Evolutionary conservation across 2,329 filamentous ascomycete genomes (phyloP), one percentile per base, ranked within the genome.

Genomic region (Fusarium armeniacum): DNA sequence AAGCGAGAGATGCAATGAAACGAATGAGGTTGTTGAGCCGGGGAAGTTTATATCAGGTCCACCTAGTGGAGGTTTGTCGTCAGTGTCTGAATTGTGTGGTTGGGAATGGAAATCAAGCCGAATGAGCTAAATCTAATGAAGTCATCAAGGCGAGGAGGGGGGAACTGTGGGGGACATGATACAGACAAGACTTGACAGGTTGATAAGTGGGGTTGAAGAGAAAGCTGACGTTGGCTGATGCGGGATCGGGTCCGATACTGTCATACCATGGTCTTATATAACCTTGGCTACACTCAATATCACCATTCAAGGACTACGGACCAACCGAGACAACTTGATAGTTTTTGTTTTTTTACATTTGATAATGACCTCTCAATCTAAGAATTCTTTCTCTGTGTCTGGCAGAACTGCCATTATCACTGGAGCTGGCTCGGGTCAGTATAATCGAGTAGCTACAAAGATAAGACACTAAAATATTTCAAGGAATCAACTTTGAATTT

Each of bases 401-500:
- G 67, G 67, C 45, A 73, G 72, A 12, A 64, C 69, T 2, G 71
- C 71, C 24, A 57, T 73, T 3, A 20, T 73, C 18, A 73, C 71
- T 5, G 71, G 71, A 12, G 71, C 70, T 7, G 70, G 71, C 0
- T 73, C 71, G 30, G 70, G 70, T 69, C 26, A 8, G 22, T 30
- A 1, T 5, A 4, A 3, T 1, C 2, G 6, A 6, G 10, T 3
- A 4, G 6, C 9, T 13, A 0, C 2, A 1, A 2, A 2, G 1
- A 13, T 2, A 10, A 12, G 1, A 11, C 4, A 28, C 56, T 53
- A 13, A 60, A 1, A 18, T 0, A 0, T 12, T 2, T 36, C 0
- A 20, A 72, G 70, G 71, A 16, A 73, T 73, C 10, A 67, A 66
- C 30, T 53, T 85, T 12, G 75, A 74, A 5, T 85, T 85, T 44